Evolutionary conservation across 1,284 basidiomycete genomes (phyloP), one percentile per base, ranked within the genome.

Genomic region (Cutaneotrichosporon sp.): DNA sequence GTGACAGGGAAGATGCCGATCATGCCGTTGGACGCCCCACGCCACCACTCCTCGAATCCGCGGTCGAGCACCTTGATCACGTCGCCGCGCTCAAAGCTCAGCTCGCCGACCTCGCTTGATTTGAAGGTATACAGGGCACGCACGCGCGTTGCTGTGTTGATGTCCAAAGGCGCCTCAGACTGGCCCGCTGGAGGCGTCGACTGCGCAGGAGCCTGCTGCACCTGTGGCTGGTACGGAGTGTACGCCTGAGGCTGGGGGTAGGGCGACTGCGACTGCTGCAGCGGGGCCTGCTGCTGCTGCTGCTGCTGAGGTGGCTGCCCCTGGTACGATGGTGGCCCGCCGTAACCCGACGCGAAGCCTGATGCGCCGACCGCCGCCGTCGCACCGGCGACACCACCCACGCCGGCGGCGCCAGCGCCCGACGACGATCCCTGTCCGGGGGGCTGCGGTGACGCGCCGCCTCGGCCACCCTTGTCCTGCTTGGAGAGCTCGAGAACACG

Each of bases 1-100:
- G 96, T 97, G 37, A 97, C 90, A 0, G 96, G 94, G 75, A 99
- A 98, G 56, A 99, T 98, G 13, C 96, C 96, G 8, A 91, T 92
- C 56, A 88, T 80, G 1, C 93, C 92, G 63, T 87, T 87, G 37
- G 92, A 76, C 64, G 97, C 93, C 2, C 96, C 96, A 43, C 90
- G 80, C 93, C 94, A 98, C 96, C 96, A 99, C 70, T 97, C 91
- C 67, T 92, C 88, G 76, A 97, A 97, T 22, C 88, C 88, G 39
- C 90, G 84, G 72, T 97, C 92, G 10, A 98, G 84, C 14, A 97
- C 94, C 64, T 93, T 92, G 77, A 98, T 93, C 49, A 97, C 79
- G 65, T 98, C 96, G 3, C 93, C 96, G 62, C 88, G 88, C 52
- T 88, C 84, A 70, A 99, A 97, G 1, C 85, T 84, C 5, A 99